Percentiles rank a stretch among this genome's conserved stretches.
These are phyloP conservation scores for Cladosporium sp. DNA, from an alignment of 2,329 filamentous ascomycete species.

Conservation along the genomic window DNA sequence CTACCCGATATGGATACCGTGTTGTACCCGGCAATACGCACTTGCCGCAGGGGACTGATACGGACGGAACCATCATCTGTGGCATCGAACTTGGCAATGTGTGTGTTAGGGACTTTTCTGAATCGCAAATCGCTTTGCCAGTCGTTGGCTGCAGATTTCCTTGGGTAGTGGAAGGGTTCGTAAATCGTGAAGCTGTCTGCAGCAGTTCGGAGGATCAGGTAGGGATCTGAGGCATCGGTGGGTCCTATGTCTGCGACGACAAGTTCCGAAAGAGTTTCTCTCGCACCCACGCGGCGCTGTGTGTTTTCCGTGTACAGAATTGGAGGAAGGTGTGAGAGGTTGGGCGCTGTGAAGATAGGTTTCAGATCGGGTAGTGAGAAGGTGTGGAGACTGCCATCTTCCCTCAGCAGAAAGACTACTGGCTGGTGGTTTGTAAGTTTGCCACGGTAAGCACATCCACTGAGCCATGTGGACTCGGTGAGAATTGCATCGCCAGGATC, in stretches of 20 bases:
- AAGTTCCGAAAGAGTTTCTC: conserved; percentile 73
- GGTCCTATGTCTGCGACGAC: conserved; percentile 83
- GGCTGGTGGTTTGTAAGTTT: conserved; percentile 52
- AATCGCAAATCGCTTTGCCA: conserved; percentile 64
- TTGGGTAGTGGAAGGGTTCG: conserved; percentile 62
- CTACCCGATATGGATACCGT: conserved; percentile 77
- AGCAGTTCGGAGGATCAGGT: conserved; percentile 74
- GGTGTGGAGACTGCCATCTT: conserved; percentile 66
- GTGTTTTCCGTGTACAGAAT: conserved; percentile 68
- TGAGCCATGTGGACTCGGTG: conserved; percentile 70
- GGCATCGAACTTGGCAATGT: conserved; percentile 56
- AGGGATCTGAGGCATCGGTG: conserved; percentile 62
- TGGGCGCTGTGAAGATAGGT: conserved; percentile 70
- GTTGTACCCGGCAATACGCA: conserved; percentile 70
- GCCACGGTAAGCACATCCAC: conserved; percentile 76
- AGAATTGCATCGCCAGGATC: conserved; percentile 55
- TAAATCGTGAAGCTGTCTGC: conserved; percentile 85
- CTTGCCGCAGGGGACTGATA: conserved; percentile 51
- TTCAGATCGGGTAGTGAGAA: conserved; percentile 73
- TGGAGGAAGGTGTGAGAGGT: conserved; percentile 72
- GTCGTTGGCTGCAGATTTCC: neutral
- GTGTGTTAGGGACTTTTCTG: conserved; percentile 67
- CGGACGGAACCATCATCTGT: conserved; percentile 45
- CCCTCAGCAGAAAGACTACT: conserved; percentile 72
- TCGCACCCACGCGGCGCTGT: conserved; percentile 64